These are phyloP conservation scores for Theobroma grandiflorum DNA, from an alignment of 441 rosid genomes.

Conservation along the genomic window DNA sequence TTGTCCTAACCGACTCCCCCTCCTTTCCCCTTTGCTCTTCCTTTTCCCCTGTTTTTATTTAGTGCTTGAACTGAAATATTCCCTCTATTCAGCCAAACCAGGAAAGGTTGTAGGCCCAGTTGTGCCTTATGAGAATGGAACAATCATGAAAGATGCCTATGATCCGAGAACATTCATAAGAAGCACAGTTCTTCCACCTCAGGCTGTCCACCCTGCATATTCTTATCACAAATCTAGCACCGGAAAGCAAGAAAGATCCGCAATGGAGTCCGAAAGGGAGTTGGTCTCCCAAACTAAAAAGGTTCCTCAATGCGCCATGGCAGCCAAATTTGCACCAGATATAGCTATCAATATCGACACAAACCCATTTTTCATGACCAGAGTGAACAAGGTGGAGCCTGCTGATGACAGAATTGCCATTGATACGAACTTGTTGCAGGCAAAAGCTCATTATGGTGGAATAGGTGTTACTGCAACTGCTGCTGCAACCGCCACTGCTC, in stretches of 20 bases:
- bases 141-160: slow-evolving; percentile 55
- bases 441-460: slow-evolving; percentile 62
- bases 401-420: slow-evolving; percentile 58
- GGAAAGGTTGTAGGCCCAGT: slow-evolving; percentile 71
- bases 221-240: slow-evolving; percentile 47
- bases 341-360: slow-evolving; percentile 81
- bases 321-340: slow-evolving; percentile 66
- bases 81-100: slow-evolving; percentile 62
- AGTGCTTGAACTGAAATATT: slow-evolving; percentile 22
- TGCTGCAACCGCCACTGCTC: slow-evolving; percentile 48
- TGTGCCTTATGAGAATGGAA: slow-evolving; percentile 60
- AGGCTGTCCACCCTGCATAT: slow-evolving; percentile 50
- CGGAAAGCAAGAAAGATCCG: slow-evolving; percentile 66
- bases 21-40: neutral
- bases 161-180: slow-evolving; percentile 73
- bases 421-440: slow-evolving; percentile 68
- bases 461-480: slow-evolving; percentile 52
- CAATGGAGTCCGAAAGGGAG: slow-evolving; percentile 55
- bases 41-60: neutral
- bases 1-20: neutral
- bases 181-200: slow-evolving; percentile 54
- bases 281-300: slow-evolving; percentile 53
- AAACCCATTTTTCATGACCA: slow-evolving; percentile 84
- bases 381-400: slow-evolving; percentile 63
- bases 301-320: slow-evolving; percentile 60